These are phyloP conservation scores for Solanum etuberosum DNA, from an alignment of 257 asterid species.

Conservation along the genomic window DNA sequence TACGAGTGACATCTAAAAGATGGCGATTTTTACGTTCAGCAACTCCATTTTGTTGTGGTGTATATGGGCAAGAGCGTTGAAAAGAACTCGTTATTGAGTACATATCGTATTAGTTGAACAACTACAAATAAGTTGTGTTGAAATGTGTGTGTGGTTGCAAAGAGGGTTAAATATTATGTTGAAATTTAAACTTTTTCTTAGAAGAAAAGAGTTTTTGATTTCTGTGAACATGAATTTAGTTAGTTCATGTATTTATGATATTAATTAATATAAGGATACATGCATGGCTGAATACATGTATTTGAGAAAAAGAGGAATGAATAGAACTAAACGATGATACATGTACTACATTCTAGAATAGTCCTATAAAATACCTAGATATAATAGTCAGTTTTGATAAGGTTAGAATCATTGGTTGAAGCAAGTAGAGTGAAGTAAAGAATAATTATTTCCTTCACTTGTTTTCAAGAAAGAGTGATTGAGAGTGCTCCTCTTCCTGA, in stretches of 20 bases:
- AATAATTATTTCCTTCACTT: background rate
- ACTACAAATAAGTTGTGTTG: background rate
- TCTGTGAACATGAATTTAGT: background rate
- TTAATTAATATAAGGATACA: background rate
- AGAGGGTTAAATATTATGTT: background rate
- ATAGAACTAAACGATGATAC: background rate
- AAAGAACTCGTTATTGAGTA: background rate
- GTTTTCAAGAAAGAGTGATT: background rate
- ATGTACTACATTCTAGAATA: background rate
- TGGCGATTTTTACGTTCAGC: too few relatives aligned
- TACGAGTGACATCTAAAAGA: too few relatives aligned
- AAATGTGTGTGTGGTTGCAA: too few relatives aligned
- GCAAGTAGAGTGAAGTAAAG: background rate
- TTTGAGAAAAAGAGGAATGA: background rate
- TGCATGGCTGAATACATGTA: background rate
- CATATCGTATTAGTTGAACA: background rate
- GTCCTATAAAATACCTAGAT: background rate
- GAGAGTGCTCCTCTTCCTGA: background rate
- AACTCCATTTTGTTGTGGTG: too few relatives aligned
- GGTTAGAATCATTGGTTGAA: background rate
- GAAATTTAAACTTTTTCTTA: background rate
- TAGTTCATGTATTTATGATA: background rate
- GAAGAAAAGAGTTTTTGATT: background rate
- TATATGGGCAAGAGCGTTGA: too few relatives aligned
- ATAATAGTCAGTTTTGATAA: background rate